These are phyloP conservation scores for Talaromyces borbonicus DNA, from an alignment of 495 filamentous ascomycete species.

Conservation along the genomic window DNA sequence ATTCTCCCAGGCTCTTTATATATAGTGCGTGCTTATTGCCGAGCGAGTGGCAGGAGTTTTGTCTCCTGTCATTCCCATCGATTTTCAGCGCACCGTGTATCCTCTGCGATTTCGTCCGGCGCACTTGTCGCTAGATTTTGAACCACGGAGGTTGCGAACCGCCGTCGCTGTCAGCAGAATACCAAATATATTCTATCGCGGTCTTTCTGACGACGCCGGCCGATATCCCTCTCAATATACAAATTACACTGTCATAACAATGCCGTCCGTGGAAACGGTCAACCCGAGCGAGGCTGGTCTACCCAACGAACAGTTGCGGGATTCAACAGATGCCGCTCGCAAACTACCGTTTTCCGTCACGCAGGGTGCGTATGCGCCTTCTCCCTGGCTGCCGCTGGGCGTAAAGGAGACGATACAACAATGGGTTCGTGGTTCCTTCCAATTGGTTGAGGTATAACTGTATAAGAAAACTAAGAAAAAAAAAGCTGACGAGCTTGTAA, in stretches of 20 bases:
- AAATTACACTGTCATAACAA: conserved; percentile 22
- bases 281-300: conserved; percentile 22
- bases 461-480: too few relatives aligned
- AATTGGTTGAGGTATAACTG: too few relatives aligned
- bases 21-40: background rate
- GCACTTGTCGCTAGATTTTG: conserved; percentile 12
- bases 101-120: conserved; percentile 12
- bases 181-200: conserved; percentile 11
- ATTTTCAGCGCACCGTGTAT: conserved; percentile 17
- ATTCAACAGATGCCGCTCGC: conserved; percentile 43
- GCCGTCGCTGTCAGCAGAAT: background rate
- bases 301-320: conserved; percentile 30
- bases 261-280: conserved; percentile 31
- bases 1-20: too few relatives aligned
- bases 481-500: too few relatives aligned
- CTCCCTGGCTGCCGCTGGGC: conserved; percentile 65
- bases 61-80: conserved; percentile 16
- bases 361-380: conserved; percentile 22
- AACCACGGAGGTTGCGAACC: background rate
- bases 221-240: conserved; percentile 11
- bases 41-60: conserved; percentile 19
- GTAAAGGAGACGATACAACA: conserved; percentile 87
- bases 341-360: conserved; percentile 14
- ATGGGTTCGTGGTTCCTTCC: conserved; percentile 70
- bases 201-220: conserved; percentile 10